These are phyloP conservation scores for Echinosophora koreensis DNA, from an alignment of 306 rosid species.

Conservation along the genomic window DNA sequence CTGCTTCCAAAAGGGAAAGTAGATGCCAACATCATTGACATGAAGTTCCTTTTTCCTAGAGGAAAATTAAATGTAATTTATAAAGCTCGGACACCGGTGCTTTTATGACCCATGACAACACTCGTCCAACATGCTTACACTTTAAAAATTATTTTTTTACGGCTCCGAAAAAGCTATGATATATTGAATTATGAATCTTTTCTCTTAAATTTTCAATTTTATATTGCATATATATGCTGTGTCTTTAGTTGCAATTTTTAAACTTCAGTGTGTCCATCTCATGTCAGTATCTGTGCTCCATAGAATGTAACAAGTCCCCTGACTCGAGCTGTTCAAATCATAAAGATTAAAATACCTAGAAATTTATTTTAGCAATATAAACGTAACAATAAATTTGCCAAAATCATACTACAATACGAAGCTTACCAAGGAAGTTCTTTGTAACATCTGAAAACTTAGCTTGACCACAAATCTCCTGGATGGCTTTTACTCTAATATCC, in stretches of 20 bases:
- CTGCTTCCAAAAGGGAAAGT: background rate
- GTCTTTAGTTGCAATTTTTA: background rate
- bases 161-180: background rate
- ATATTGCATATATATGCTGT: background rate
- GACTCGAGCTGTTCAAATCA: conserved; percentile 12
- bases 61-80: background rate
- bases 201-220: background rate
- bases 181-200: background rate
- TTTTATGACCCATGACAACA: background rate
- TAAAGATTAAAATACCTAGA: background rate
- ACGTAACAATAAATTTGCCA: conserved; percentile 11
- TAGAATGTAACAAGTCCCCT: background rate
- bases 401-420: conserved; percentile 1
- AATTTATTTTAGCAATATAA: conserved; percentile 26
- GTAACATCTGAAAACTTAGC: conserved; percentile 82
- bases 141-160: too few relatives aligned
- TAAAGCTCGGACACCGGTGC: background rate
- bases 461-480: conserved; percentile 60
- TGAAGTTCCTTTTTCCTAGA: background rate
- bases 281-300: background rate
- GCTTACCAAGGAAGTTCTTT: conserved; percentile 78
- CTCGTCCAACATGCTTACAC: background rate
- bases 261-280: background rate
- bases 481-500: conserved; percentile 62
- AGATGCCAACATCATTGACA: conserved; percentile 20